Evolutionary conservation across 2,329 filamentous ascomycete species (phyloP).

Genomic region (Aspergillus eucalypticola): DNA sequence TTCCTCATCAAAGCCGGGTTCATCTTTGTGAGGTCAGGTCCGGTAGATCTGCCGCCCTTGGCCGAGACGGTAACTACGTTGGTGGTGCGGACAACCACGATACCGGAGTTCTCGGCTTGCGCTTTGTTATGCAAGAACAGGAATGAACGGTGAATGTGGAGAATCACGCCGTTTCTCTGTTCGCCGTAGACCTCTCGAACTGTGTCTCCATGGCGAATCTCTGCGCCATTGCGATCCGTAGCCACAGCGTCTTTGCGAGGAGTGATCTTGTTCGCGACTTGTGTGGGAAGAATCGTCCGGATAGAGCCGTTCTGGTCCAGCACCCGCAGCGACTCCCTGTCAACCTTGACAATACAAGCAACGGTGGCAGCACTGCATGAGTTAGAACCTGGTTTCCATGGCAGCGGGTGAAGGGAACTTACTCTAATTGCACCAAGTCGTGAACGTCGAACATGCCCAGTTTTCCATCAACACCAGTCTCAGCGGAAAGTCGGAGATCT

Average conservation of each 20-base stretch:
- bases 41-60: constrained; percentile 77
- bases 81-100: constrained; percentile 82
- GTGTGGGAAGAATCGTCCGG: constrained; percentile 81
- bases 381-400: constrained; percentile 28
- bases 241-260: constrained; percentile 82
- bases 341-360: constrained; percentile 90
- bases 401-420: constrained; percentile 35
- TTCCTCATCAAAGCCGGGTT: constrained; percentile 84
- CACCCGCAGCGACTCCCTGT: constrained; percentile 85
- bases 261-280: constrained; percentile 86
- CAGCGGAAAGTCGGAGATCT: constrained; percentile 88
- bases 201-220: constrained; percentile 87
- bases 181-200: constrained; percentile 89
- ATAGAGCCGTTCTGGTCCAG: constrained; percentile 86
- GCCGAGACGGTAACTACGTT: constrained; percentile 91
- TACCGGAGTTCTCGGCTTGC: constrained; percentile 80
- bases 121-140: constrained; percentile 86
- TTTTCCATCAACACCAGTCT: constrained; percentile 79
- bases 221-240: constrained; percentile 87
- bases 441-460: constrained; percentile 89
- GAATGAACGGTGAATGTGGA: constrained; percentile 91
- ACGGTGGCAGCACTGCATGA: constrained; percentile 71
- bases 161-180: constrained; percentile 80
- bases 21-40: constrained; percentile 84
- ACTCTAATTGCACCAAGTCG: constrained; percentile 91